These are phyloP conservation scores for Coemansia sp. DNA, from an alignment of 192 early-diverging fungal genomes.

Conservation along the genomic window DNA sequence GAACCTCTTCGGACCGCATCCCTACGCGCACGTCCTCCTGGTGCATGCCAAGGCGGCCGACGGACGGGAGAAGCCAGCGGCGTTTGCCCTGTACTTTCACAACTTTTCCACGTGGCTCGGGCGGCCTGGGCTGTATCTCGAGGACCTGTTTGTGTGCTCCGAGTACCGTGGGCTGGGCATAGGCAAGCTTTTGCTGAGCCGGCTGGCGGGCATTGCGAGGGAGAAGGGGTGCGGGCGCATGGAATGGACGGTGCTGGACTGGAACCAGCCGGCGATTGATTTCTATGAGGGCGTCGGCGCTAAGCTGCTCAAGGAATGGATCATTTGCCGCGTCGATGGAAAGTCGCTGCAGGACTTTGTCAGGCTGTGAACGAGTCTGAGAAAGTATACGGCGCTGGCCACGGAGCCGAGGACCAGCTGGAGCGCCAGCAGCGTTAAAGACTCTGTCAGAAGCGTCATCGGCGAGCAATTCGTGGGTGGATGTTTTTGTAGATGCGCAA, in stretches of 20 bases:
- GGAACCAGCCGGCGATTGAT: slow-evolving; percentile 76
- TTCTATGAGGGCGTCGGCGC: slow-evolving; percentile 79
- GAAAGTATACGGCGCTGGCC: background rate
- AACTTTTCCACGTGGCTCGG: slow-evolving; percentile 81
- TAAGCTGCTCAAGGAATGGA: slow-evolving; percentile 71
- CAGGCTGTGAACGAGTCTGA: slow-evolving; percentile 19
- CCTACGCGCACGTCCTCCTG: slow-evolving; percentile 70
- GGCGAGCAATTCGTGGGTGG: background rate
- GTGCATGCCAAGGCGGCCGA: slow-evolving; percentile 51
- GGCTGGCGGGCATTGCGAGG: slow-evolving; percentile 66
- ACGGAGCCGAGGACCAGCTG: slow-evolving; percentile 3
- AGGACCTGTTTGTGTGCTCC: slow-evolving; percentile 74
- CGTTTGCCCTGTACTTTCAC: slow-evolving; percentile 82
- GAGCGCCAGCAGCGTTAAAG: background rate
- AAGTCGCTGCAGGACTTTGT: slow-evolving; percentile 59
- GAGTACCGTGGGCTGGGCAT: slow-evolving; percentile 67
- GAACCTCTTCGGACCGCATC: slow-evolving; percentile 65
- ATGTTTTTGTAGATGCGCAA: background rate
- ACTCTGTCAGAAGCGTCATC: background rate
- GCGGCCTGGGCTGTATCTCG: slow-evolving; percentile 78
- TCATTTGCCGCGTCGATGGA: slow-evolving; percentile 67
- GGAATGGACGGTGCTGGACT: slow-evolving; percentile 86
- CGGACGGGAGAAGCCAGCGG: slow-evolving; percentile 57
- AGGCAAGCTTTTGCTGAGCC: slow-evolving; percentile 66
- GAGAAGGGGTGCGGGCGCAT: slow-evolving; percentile 70